Conservation (phyloP, 495 filamentous ascomycete genomes). For the Podospora tetraspora region DNA sequence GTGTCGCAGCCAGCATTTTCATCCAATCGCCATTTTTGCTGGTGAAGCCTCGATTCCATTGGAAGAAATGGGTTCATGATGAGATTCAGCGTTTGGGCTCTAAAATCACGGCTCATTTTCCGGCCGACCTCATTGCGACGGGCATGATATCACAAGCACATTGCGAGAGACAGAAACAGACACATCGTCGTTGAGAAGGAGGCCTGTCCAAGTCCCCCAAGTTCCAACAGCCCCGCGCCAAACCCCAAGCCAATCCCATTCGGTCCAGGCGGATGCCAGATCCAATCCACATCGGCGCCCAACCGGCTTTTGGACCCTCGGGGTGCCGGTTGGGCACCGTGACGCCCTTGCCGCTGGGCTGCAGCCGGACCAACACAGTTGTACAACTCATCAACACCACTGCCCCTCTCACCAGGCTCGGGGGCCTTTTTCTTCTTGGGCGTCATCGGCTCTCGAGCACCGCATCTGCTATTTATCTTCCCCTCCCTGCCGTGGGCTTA, state of each 20-base stretch:
- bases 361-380: slow-evolving; percentile 35
- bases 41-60: slow-evolving; percentile 14
- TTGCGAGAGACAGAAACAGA: background rate
- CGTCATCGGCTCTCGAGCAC: slow-evolving; percentile 3
- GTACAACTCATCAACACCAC: slow-evolving; percentile 47
- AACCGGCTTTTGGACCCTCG: slow-evolving; percentile 21
- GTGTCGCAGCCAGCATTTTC: slow-evolving; percentile 14
- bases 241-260: slow-evolving; percentile 1
- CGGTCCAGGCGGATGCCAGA: slow-evolving; percentile 22
- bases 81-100: background rate
- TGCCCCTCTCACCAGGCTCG: slow-evolving; percentile 12
- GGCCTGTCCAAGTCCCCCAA: background rate
- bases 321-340: slow-evolving; percentile 44
- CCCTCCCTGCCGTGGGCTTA: slow-evolving; percentile 5
- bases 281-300: slow-evolving; percentile 36
- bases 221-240: slow-evolving; percentile 7
- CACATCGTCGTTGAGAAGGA: background rate
- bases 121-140: background rate
- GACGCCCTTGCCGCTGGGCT: slow-evolving; percentile 42
- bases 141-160: background rate
- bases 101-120: background rate
- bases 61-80: slow-evolving; percentile 15
- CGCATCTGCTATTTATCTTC: slow-evolving; percentile 6
- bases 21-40: slow-evolving; percentile 25
- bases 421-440: background rate